Evolutionary conservation across 2,329 filamentous ascomycete genomes (phyloP), one percentile per base, ranked within the genome.

Genomic region (Thermomyces lanuginosus): DNA sequence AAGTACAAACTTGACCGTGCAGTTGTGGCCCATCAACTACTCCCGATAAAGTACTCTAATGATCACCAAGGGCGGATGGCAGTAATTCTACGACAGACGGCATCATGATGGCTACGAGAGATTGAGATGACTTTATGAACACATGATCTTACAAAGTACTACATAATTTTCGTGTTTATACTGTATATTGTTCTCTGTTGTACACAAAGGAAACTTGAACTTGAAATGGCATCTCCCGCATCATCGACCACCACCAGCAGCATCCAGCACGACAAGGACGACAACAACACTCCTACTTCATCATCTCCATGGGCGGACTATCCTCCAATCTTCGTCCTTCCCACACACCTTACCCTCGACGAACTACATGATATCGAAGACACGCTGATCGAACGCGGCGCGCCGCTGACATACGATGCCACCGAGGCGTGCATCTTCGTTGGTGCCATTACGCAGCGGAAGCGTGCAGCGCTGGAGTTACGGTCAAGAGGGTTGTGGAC

Each of bases 401-500:
- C 66, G 4, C 64, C 62, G 0, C 46, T 89, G 28, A 84, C 80
- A 0, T 74, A 76, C 32, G 69, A 86, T 46, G 59, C 76, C 27
- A 59, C 61, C 8, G 76, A 86, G 48, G 82, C 82, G 1, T 61
- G 67, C 4, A 50, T 93, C 3, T 61, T 92, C 2, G 48, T 95
- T 16, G 82, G 78, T 2, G 80, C 73, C 37, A 64, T 92, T 17
- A 62, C 63, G 1, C 74, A 69, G 29, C 73, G 69, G 36, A 66
- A 71, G 40, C 66, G 86, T 10, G 81, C 81, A 1, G 61, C 68
- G 24, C 73, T 91, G 40, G 86, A 95, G 51, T 57, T 95, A 34
- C 65, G 80, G 28, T 64, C 69, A 5, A 64, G 69, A 23, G 73
- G 71, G 8, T 39, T 92, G 2, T 56, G 50, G 46, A 58, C 55